Evolutionary conservation across 768 basidiomycete genomes (phyloP).

Genomic region (Crucibulum laeve): DNA sequence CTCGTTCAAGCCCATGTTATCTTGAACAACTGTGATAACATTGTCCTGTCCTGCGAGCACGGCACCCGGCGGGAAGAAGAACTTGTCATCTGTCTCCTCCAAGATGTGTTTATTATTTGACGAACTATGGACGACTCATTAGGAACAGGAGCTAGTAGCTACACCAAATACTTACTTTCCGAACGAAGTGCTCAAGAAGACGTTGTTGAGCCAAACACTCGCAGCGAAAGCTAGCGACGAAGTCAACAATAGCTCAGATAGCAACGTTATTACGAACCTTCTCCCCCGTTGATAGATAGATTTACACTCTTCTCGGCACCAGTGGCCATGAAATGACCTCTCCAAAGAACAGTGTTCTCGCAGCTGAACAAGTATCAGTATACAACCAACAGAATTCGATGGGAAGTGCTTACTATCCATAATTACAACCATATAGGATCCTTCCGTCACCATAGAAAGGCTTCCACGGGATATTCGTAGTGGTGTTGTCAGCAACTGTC

Average conservation of each 20-base stretch:
- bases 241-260: neutral
- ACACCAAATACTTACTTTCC: conserved; percentile 51
- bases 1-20: neutral
- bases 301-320: conserved; percentile 61
- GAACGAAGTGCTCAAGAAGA: conserved; percentile 67
- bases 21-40: conserved; percentile 70
- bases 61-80: conserved; percentile 54
- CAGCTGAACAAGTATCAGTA: conserved; percentile 43
- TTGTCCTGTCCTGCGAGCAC: conserved; percentile 55
- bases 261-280: conserved; percentile 36
- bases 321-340: conserved; percentile 70
- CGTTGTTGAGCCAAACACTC: conserved; percentile 74
- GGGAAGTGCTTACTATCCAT: conserved; percentile 65
- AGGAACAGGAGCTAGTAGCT: no score
- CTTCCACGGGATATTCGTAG: conserved; percentile 67
- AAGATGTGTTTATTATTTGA: conserved; percentile 57
- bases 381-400: neutral
- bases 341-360: conserved; percentile 78
- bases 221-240: conserved; percentile 63
- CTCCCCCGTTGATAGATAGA: conserved; percentile 77
- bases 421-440: conserved; percentile 83
- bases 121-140: conserved; percentile 34
- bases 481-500: conserved; percentile 65
- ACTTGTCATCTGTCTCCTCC: conserved; percentile 66
- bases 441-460: conserved; percentile 72